Evolutionary conservation across 192 early-diverging fungal species (phyloP), one percentile per base, ranked within the genome.

Genomic region (Jimgerdemannia flammicorona): DNA sequence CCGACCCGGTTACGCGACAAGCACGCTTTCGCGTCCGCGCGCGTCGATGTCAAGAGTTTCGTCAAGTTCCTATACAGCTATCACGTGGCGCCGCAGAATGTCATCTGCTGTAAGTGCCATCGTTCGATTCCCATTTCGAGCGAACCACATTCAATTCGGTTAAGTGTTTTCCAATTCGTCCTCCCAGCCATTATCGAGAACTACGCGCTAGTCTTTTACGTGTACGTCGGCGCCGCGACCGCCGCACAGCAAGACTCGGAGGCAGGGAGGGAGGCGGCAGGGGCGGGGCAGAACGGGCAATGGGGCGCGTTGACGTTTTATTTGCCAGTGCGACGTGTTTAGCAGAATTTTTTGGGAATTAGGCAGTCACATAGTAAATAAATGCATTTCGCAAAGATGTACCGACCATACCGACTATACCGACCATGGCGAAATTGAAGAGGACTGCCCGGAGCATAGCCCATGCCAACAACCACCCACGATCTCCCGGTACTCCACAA

Each of bases 41-140:
- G 88, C 0, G 86, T 95, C 9, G 87, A 90, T 72, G 90, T 91
- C 72, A 82, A 88, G 42, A 93, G 94, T 77, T 91, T 96, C 77
- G 80, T 90, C 69, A 90, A 92, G 63, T 94, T 95, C 70, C 72
- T 95, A 67, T 89, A 93, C 59, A 90, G 91, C 79, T 88, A 93
- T 71, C 87, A 90, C 54, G 81, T 95, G 3, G 90, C 85, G n/a
- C 95, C 95, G 17, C 84, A 81, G 71, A 90, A 93, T 74, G 90
- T 95, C 42, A 90, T 96, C 43, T 94, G 93, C 78, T 88, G 89
- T 91, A 86, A 83, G 85, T 74, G 6, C 14, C 49, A 10, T 59
- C 14, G 14, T 10, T 14, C 6, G 14, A 59, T 59, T 59, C 14
- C 49, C 14, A 14, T 59, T 59, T 0, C 0, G 14, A 59, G 14